Evolutionary conservation across 2,329 filamentous ascomycete species (phyloP).

Genomic region (Fonsecaea nubica): DNA sequence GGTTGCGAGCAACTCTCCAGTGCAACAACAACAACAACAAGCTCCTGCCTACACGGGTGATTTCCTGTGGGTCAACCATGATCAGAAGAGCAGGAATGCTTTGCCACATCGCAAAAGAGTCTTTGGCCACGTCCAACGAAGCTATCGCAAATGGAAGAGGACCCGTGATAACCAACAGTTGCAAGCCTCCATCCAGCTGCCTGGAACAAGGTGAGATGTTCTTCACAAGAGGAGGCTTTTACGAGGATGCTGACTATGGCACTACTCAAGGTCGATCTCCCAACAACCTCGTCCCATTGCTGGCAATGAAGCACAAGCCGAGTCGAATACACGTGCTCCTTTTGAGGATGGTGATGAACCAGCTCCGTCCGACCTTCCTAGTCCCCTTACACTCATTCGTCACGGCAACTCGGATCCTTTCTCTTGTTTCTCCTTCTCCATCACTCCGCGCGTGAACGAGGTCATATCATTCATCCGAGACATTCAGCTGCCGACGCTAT

Average conservation of each 20-base stretch:
- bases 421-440: conserved; percentile 2
- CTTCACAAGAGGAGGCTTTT: neutral
- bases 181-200: conserved; percentile 10
- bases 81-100: conserved; percentile 4
- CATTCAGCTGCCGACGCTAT: conserved; percentile 3
- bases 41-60: conserved; percentile 3
- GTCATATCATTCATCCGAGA: conserved; percentile 16
- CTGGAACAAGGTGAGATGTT: neutral
- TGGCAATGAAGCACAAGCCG: neutral
- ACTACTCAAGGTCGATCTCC: neutral
- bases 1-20: neutral
- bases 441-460: conserved; percentile 10
- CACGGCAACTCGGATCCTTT: conserved; percentile 13
- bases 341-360: neutral
- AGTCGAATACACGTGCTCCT: neutral
- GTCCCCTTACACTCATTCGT: conserved; percentile 6
- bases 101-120: conserved; percentile 5
- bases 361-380: neutral
- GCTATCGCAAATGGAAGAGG: conserved; percentile 16
- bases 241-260: neutral
- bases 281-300: neutral
- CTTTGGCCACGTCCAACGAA: conserved; percentile 10
- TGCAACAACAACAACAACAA: neutral
- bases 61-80: conserved; percentile 10
- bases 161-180: conserved; percentile 8